Percentiles rank a stretch among this genome's conserved stretches.
These are phyloP conservation scores for Pseudopyrenochaeta lycopersici DNA, from an alignment of 2,329 filamentous ascomycete species.

Conservation along the genomic window DNA sequence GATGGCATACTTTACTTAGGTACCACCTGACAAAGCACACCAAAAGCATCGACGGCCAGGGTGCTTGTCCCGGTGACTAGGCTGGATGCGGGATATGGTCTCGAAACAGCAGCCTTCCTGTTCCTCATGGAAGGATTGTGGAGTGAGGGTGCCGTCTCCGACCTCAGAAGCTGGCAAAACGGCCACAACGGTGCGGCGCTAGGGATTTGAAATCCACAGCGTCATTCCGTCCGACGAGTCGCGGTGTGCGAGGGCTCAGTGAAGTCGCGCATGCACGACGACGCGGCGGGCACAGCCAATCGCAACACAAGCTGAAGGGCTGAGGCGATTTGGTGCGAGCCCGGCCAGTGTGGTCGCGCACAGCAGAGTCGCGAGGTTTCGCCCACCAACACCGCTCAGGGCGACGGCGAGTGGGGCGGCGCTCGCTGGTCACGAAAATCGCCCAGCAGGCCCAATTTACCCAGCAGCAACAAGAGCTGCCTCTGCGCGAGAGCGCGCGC, in stretches of 20 bases:
- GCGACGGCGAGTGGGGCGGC: slow-evolving; percentile 8
- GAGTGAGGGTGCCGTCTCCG: slow-evolving; percentile 15
- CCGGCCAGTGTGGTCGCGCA: slow-evolving; percentile 10
- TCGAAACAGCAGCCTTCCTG: slow-evolving; percentile 26
- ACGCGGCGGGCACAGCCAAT: slow-evolving; percentile 25
- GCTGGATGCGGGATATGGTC: slow-evolving; percentile 34
- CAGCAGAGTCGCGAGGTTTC: slow-evolving; percentile 11
- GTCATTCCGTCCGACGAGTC: slow-evolving; percentile 25
- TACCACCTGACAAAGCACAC: slow-evolving; percentile 30
- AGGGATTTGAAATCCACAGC: slow-evolving; percentile 22
- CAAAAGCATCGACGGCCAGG: slow-evolving; percentile 19
- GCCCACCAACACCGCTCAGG: slow-evolving; percentile 10
- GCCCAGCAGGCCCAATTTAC: slow-evolving; percentile 14
- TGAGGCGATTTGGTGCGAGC: slow-evolving; percentile 16
- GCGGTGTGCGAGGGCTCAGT: slow-evolving; percentile 28
- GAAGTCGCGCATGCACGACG: slow-evolving; percentile 35
- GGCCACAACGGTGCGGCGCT: slow-evolving; percentile 22
- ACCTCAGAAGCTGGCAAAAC: slow-evolving; percentile 8
- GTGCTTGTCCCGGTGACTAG: slow-evolving; percentile 17
- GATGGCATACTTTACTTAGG: slow-evolving; percentile 14
- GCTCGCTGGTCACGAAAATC: not conserved
- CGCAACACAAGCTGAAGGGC: slow-evolving; percentile 6
- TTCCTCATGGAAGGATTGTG: not conserved
- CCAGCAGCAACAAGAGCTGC: slow-evolving; percentile 4
- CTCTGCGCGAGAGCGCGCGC: not conserved